Base-by-base conservation (phyloP, 2,329 filamentous ascomycete species). In the Fusarium albosuccineum region DNA sequence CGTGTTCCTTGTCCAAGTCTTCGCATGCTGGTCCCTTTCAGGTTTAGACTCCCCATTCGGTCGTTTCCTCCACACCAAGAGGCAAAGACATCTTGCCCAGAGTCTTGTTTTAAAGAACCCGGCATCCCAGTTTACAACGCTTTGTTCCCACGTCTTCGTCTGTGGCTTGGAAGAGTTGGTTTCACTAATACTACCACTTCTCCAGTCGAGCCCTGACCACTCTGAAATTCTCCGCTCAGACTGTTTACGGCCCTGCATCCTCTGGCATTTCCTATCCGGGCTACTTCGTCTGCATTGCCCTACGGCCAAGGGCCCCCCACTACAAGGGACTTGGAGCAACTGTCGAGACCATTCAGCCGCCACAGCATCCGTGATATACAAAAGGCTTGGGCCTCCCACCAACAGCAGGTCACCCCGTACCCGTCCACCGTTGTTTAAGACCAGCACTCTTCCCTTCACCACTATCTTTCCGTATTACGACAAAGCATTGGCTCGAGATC, bases 251-350 rank as follows among this genome's bases (percentile, higher is more conserved):
- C 63, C 68, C 64, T 70, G 33, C 54, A 59, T 66, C 61, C 75
- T 76, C 75, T 77, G 70, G 73, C 74, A 79, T 79, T 79, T 74
- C 78, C 77, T 73, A 72, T 78, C 79, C 74, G 74, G 79, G 79
- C 70, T 64, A 73, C 73, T 66, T 72, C 73, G 77, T 77, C 75
- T 78, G 75, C 76, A 73, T 73, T 74, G 72, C 70, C 64, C 72
- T 73, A 77, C 73, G 65, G 59, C 60, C 55, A 64, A 66, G 71
- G 61, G 57, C 58, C 64, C 56, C 65, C 62, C 62, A 68, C 67
- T 69, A 55, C 54, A 60, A 59, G 54, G 62, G 56, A 60, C 60
- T 61, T 66, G 53, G 51, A 54, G 52, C 60, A 72, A 66, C 63
- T 57, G 60, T 70, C 60, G 50, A 68, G 66, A 54, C 57, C 64